Base-by-base conservation (phyloP, 2,329 filamentous ascomycete species). In the Fusarium armeniacum region DNA sequence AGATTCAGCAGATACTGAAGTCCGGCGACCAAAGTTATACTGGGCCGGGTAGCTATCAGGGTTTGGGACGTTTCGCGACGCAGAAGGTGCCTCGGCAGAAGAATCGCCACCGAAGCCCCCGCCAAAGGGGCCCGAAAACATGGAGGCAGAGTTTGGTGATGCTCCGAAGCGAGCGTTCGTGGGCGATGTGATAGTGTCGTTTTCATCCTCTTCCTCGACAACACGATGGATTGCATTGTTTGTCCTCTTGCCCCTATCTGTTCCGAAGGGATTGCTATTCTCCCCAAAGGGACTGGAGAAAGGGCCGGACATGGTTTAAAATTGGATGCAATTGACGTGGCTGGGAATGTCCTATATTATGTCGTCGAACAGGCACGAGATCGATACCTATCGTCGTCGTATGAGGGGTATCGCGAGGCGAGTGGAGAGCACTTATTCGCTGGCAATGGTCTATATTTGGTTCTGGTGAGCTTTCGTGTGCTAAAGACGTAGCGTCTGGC, bases 1-100 rank as follows among this genome's bases (percentile, higher is more conserved):
- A 3, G 95, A 98, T 82, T 99, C 96, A 52, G 96, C 96, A 41
- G 96, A 98, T 55, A 99, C 96, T 5, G 96, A 98, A 40, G 94
- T 98, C 75, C 96, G 93, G 69, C 96, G 92, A 74, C 89, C 92
- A 81, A 97, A 91, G 80, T 97, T 97, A 83, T 98, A 98, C 79
- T 98, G 94, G 73, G 89, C 91, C 58, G 96, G 96, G 77, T 97
- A 93, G 74, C 89, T 90, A 71, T 93, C 90, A 40, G 86, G 82
- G 64, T 88, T 87, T 60, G 86, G 85, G 24, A 84, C 78, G 73
- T 80, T 80, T 78, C 85, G 77, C 73, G 83, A 76, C 63, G 83
- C 82, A 16, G 83, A 81, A 22, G 83, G 83, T 22, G 77, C 73
- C 44, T 87, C 85, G 30, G 79, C 71, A 35, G 80, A 78, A 68